Conservation (phyloP, 2,329 filamentous ascomycete species). For the Penicillium fuscoglaucum region DNA sequence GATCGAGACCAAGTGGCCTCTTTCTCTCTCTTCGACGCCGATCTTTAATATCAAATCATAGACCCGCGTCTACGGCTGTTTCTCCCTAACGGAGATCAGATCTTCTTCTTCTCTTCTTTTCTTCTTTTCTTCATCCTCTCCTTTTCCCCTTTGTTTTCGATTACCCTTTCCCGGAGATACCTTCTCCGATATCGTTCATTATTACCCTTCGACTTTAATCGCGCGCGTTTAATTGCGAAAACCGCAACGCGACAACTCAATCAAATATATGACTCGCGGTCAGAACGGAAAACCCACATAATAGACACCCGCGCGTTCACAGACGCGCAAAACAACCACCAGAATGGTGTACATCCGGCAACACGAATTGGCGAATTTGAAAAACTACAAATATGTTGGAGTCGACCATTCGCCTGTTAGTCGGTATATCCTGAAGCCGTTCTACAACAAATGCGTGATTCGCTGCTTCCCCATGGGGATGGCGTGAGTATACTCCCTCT, state of each 20-base stretch:
- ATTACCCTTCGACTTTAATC: not conserved
- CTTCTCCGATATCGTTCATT: not conserved
- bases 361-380: constrained; percentile 81
- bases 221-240: not conserved
- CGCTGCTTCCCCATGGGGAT: constrained; percentile 93
- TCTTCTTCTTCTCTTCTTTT: not conserved
- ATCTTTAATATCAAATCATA: constrained; percentile 6
- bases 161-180: not conserved
- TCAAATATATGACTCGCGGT: constrained; percentile 5
- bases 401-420: constrained; percentile 90
- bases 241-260: not conserved
- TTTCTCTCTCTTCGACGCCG: constrained; percentile 1
- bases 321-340: constrained; percentile 7
- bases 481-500: constrained; percentile 59
- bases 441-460: constrained; percentile 94
- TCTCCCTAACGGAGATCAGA: not conserved
- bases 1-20: constrained; percentile 13
- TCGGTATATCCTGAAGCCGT: constrained; percentile 93
- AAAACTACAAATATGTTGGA: constrained; percentile 91
- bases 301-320: constrained; percentile 2
- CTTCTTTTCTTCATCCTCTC: not conserved
- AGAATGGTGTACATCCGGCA: constrained; percentile 95
- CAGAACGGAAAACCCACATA: not conserved
- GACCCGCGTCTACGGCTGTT: constrained; percentile 1
- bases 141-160: not conserved